Evolutionary conservation across 208 protist species (phyloP), one percentile per base, ranked within the genome.

Genomic region (Acanthamoeba triangularis): DNA sequence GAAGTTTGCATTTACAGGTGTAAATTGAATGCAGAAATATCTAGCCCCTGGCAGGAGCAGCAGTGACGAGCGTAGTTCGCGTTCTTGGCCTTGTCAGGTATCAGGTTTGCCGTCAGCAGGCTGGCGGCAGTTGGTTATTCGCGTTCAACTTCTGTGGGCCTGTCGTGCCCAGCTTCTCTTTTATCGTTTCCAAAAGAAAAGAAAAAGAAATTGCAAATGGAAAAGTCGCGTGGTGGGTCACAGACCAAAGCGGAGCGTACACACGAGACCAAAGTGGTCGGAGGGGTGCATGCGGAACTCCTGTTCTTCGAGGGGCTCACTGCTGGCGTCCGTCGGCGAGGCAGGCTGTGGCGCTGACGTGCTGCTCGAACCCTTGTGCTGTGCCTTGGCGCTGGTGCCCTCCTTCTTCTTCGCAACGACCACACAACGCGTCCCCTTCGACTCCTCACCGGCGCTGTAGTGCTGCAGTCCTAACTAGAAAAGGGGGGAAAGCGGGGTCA

Each of bases 361-460:
- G 37, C 16, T 14, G 41, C 10, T 80, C 35, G 3, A 7, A 16
- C n/a, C 72, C n/a, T 14, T 25, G 14, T 47, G 30, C 35, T 25
- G 72, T 47, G 14, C 18, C 74, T 82, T 82, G 33, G 18, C n/a
- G 8, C 33, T 33, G 37, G 33, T 18, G 44, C 35, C 41, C 6
- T 7, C 74, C 41, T 56, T n/a, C 47, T 33, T 49, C 76, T 85
- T 85, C 4, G 76, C 11, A 14, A 85, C 41, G 0, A 85, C 76
- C 16, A 85, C 76, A 35, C 76, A 85, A 14, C 76, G 76, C 76
- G 76, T 85, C 28, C 76, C 76, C 44, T 85, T 85, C 2, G 76
- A 47, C 76, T 85, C 76, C 1, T 85, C 76, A 18, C 76, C 76
- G 0, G 76, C 76, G 76, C 76, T 85, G 76, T 85, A 85, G 41